phyloP scores from a whole-genome alignment of 306 rosid genomes.

The Fragaria iinumae region DNA sequence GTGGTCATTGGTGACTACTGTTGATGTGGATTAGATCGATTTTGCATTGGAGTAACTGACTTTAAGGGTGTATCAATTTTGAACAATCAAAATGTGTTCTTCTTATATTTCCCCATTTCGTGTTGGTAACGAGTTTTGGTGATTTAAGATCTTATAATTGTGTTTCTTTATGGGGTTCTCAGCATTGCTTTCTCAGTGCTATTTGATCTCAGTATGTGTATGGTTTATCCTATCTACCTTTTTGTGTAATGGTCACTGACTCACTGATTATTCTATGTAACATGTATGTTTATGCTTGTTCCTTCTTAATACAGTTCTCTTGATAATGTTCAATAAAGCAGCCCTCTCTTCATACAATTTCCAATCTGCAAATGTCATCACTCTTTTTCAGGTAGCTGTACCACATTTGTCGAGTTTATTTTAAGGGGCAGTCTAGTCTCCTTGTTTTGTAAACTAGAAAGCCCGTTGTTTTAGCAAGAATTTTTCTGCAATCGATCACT shows the following conservation, averaged over 20 bases:
- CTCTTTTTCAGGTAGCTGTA: constrained; percentile 70
- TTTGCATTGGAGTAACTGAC: not conserved
- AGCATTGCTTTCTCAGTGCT: not conserved
- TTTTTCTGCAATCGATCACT: not conserved
- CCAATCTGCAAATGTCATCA: constrained; percentile 54
- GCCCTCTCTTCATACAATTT: constrained; percentile 67
- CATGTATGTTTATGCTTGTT: constrained; percentile 14
- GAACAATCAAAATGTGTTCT: not conserved
- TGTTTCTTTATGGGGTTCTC: not conserved
- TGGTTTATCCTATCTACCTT: constrained; percentile 1
- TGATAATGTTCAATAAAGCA: constrained; percentile 80
- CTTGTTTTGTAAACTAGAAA: not conserved
- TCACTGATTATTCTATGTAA: constrained; percentile 1
- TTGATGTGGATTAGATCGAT: not conserved
- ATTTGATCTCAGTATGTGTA: not conserved
- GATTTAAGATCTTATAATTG: not conserved
- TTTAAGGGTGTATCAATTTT: not conserved
- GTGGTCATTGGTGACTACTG: not conserved
- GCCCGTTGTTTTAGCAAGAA: constrained; percentile 10
- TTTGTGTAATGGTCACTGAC: not conserved
- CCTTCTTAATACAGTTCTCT: constrained; percentile 45
- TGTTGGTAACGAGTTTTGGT: not conserved
- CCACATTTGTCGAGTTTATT: constrained; percentile 19
- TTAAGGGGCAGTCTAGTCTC: not conserved
- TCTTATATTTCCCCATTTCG: not conserved